Conservation (phyloP, 2,329 filamentous ascomycete genomes). For the Colletotrichum eremochloae region DNA sequence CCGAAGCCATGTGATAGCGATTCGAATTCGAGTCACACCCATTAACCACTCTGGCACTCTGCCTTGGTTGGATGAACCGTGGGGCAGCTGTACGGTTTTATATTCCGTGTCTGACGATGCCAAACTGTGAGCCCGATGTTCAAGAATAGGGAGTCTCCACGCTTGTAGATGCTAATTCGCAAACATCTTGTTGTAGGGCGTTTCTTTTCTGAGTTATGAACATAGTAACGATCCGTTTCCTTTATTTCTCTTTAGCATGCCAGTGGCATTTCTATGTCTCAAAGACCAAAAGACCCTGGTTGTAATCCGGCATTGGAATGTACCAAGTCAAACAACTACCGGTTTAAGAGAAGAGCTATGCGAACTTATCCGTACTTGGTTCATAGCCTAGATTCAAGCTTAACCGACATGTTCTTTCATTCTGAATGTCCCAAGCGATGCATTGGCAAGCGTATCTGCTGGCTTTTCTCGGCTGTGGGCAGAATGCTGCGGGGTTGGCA, state of each 20-base stretch:
- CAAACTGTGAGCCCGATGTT: too few relatives aligned
- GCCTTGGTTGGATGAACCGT: background rate
- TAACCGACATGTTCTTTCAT: background rate
- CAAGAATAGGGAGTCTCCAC: background rate
- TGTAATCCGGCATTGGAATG: background rate
- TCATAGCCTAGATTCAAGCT: conserved; percentile 27
- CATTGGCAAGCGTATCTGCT: background rate
- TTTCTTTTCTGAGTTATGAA: too few relatives aligned
- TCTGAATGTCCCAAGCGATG: background rate
- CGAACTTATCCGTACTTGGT: background rate
- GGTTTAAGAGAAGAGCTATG: background rate
- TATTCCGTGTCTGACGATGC: background rate
- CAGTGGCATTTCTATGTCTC: too few relatives aligned
- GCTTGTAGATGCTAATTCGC: background rate
- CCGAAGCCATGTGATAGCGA: conserved; percentile 39
- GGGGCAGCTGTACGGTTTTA: accelerated
- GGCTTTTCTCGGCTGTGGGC: background rate
- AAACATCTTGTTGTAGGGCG: too few relatives aligned
- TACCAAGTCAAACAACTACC: background rate
- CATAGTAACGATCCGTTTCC: background rate
- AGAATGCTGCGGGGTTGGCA: too few relatives aligned
- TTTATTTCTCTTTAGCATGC: too few relatives aligned
- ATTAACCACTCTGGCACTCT: conserved; percentile 40
- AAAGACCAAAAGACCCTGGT: background rate
- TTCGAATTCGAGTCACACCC: conserved; percentile 37